A percentile compares a stretch with the other conserved stretches of the same genome.
These are phyloP conservation scores for Metarhizium guizhouense DNA, from an alignment of 2,329 filamentous ascomycete species.

Conservation along the genomic window DNA sequence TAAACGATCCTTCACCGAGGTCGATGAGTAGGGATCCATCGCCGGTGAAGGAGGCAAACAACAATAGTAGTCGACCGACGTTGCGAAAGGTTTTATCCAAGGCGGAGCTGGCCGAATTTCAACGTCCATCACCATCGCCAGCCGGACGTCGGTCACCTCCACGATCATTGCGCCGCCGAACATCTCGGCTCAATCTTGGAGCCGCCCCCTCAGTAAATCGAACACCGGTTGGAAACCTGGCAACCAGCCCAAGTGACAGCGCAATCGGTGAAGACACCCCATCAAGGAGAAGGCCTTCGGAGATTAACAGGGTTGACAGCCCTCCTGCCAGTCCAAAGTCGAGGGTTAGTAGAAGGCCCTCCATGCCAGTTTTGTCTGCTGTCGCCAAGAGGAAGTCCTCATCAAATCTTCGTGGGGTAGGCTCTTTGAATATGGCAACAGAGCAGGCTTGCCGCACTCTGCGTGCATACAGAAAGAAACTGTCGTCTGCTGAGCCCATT, in stretches of 20 bases:
- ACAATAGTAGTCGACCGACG: slow-evolving; percentile 57
- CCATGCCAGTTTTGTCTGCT: slow-evolving; percentile 39
- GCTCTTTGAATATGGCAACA: slow-evolving; percentile 52
- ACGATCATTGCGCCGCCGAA: slow-evolving; percentile 42
- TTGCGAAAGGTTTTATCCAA: slow-evolving; percentile 80
- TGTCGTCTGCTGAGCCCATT: slow-evolving; percentile 47
- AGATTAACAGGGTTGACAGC: slow-evolving; percentile 34
- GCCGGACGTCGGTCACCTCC: slow-evolving; percentile 46
- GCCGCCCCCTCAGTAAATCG: slow-evolving; percentile 21
- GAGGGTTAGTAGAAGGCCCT: slow-evolving; percentile 40
- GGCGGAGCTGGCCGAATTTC: slow-evolving; percentile 76
- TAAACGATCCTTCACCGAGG: slow-evolving; percentile 33
- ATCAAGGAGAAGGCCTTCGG: slow-evolving; percentile 37
- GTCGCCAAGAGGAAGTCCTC: slow-evolving; percentile 39
- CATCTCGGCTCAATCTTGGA: slow-evolving; percentile 41
- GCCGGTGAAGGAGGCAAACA: slow-evolving; percentile 41
- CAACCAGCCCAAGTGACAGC: slow-evolving; percentile 30
- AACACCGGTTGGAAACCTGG: slow-evolving; percentile 30
- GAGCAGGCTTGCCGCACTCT: slow-evolving; percentile 56
- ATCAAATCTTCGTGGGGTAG: slow-evolving; percentile 39
- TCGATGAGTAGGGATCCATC: slow-evolving; percentile 43
- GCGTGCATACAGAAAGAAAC: slow-evolving; percentile 53
- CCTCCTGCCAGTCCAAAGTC: slow-evolving; percentile 42
- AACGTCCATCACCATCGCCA: slow-evolving; percentile 35
- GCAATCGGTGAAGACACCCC: slow-evolving; percentile 36